Evolutionary conservation across 2,329 filamentous ascomycete species (phyloP).

Genomic region (Ceratocystiopsis minuta): DNA sequence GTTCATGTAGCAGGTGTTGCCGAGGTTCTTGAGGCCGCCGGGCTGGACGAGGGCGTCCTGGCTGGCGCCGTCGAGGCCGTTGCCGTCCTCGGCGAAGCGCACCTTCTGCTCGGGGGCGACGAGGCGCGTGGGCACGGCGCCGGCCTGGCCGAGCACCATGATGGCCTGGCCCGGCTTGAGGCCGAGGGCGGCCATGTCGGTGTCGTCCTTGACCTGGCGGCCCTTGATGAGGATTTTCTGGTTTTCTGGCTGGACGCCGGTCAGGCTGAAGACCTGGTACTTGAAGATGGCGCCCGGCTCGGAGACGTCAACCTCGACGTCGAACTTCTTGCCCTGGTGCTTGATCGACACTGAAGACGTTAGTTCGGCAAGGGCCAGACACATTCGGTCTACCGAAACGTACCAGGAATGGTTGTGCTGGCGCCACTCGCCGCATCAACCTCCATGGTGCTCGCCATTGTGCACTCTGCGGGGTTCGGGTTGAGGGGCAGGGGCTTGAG

Average conservation of each 20-base stretch:
- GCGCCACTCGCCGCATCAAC: too few species aligned
- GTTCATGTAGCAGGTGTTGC: constrained; percentile 98
- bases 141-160: constrained; percentile 93
- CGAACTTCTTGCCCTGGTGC: constrained; percentile 87
- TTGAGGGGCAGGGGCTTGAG: too few species aligned
- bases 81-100: constrained; percentile 96
- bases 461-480: too few species aligned
- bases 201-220: constrained; percentile 88
- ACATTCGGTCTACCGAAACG: too few species aligned
- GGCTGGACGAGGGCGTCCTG: constrained; percentile 62
- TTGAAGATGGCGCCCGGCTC: constrained; percentile 88
- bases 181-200: constrained; percentile 63
- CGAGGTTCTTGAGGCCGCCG: constrained; percentile 75
- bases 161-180: constrained; percentile 75
- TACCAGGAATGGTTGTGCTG: too few species aligned
- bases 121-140: constrained; percentile 40
- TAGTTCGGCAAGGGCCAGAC: too few species aligned
- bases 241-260: constrained; percentile 84
- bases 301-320: constrained; percentile 74
- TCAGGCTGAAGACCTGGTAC: constrained; percentile 85
- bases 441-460: too few species aligned
- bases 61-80: constrained; percentile 73
- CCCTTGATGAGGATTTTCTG: constrained; percentile 95
- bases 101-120: constrained; percentile 61
- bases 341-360: constrained; percentile 59